Base-by-base conservation (phyloP, 768 basidiomycete species). In the Tricholoma matsutake region DNA sequence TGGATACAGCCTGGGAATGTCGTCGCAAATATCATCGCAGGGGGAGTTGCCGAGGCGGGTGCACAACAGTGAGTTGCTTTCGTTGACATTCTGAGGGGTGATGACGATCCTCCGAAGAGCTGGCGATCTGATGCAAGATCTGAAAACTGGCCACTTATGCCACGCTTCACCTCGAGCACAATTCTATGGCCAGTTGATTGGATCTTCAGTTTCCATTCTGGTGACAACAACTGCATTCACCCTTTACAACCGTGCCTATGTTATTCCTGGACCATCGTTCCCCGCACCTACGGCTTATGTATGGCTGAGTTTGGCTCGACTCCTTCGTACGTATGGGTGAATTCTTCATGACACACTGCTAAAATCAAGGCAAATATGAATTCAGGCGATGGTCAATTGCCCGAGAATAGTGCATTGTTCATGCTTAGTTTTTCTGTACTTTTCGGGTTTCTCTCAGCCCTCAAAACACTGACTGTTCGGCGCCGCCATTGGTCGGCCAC, bases 91-190 rank as follows among this genome's bases (percentile, higher is more conserved):
- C 18, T 34, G 51, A 58, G 37, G 25, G 54, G 34, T 25, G 60
- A 11, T 34, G 22, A 59, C 61, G 54, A 66, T 58, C 22, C 37
- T 47, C 25, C 49, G 6, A 64, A 95, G 92, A 72, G 94, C 96
- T 6, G 96, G 95, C 14, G 96, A 98, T 71, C 84, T 98, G 8
- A 98, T 98, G 96, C 96, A 98, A 77, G 96, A 98, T 74, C 78
- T 98, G 61, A 98, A 98, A 77, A 97, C 96, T 2, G 96, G 96
- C 0, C 93, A 97, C 72, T 78, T 98, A n/a, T 84, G 93, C 58
- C 84, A 82, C 64, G 95, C 95, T 8, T 96, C 94, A 22, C 96
- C 96, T 52, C 81, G 93, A 67, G 93, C 94, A 2, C 96, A 96
- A 69, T 97, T 98, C 72, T 96, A 88, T 67, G 93, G 94, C 8